These are phyloP conservation scores for Pseudozyma tsukubaensis DNA, from an alignment of 1,284 basidiomycete genomes.

Conservation along the genomic window DNA sequence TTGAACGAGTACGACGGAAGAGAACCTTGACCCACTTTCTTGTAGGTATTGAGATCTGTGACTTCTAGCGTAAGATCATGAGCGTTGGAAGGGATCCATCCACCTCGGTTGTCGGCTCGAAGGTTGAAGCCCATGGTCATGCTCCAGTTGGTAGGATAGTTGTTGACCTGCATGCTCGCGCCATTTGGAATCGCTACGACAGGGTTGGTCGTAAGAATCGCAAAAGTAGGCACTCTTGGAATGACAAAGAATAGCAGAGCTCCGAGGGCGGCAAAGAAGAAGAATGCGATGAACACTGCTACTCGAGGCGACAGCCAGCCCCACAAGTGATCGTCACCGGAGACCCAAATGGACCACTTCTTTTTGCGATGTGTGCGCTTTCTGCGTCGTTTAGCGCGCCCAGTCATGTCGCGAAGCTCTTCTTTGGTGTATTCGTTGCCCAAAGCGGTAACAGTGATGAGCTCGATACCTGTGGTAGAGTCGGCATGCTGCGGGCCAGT, in stretches of 20 bases:
- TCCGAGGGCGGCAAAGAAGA: slow-evolving; percentile 36
- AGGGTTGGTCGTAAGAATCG: slow-evolving; percentile 48
- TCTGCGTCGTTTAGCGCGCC: slow-evolving; percentile 26
- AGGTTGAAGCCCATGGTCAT: slow-evolving; percentile 62
- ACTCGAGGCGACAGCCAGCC: slow-evolving; percentile 54
- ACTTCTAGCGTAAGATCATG: slow-evolving; percentile 46
- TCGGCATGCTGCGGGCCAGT: slow-evolving; percentile 41
- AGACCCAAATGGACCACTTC: slow-evolving; percentile 44
- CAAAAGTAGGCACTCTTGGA: slow-evolving; percentile 59
- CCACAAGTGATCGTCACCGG: slow-evolving; percentile 52
- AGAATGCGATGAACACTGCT: slow-evolving; percentile 56
- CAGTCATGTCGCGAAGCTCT: slow-evolving; percentile 54
- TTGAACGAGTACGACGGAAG: slow-evolving; percentile 31
- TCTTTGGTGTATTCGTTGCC: slow-evolving; percentile 60
- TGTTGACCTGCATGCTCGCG: slow-evolving; percentile 48
- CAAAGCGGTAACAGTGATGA: slow-evolving; percentile 64
- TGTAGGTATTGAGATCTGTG: slow-evolving; percentile 41
- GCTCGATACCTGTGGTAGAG: slow-evolving; percentile 56
- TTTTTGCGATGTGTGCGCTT: slow-evolving; percentile 35
- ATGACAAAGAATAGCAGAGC: slow-evolving; percentile 62
- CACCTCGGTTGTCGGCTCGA: slow-evolving; percentile 49
- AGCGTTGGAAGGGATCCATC: slow-evolving; percentile 45
- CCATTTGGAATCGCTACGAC: slow-evolving; percentile 56
- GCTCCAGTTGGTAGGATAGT: slow-evolving; percentile 51
- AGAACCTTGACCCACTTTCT: slow-evolving; percentile 45